A percentile compares a stretch with the other conserved stretches of the same genome.
phyloP scores from a whole-genome alignment of 2,329 filamentous ascomycete species.

The Lachnellula subtilissima region DNA sequence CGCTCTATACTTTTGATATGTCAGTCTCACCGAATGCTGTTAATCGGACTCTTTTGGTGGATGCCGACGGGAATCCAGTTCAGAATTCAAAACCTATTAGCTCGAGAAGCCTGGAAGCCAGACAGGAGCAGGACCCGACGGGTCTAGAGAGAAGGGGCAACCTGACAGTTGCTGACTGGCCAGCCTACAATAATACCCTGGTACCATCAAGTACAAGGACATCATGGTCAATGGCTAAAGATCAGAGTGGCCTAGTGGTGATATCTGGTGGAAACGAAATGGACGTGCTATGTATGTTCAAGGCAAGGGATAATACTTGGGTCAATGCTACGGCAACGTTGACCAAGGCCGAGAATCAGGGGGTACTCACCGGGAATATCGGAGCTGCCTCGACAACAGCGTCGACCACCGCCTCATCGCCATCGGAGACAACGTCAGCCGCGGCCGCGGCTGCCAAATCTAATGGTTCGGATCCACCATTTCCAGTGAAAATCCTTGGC shows the following conservation, averaged over 20 bases:
- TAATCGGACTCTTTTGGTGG: conserved; percentile 62
- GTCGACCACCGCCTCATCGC: conserved; percentile 8
- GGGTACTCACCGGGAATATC: background rate
- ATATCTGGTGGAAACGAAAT: conserved; percentile 65
- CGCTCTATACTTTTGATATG: conserved; percentile 75
- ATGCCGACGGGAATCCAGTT: conserved; percentile 52
- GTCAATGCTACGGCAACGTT: conserved; percentile 54
- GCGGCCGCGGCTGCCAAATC: conserved; percentile 29
- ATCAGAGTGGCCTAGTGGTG: conserved; percentile 61
- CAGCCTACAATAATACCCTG: conserved; percentile 69
- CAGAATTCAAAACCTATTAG: conserved; percentile 41
- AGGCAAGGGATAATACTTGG: conserved; percentile 73
- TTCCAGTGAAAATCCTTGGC: conserved; percentile 63
- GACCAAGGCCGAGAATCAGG: conserved; percentile 11
- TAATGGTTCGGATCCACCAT: conserved; percentile 33
- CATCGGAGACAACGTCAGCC: conserved; percentile 26
- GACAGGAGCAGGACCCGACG: conserved; percentile 1
- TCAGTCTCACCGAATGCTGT: conserved; percentile 69
- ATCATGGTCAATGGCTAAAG: conserved; percentile 68
- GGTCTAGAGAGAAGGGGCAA: conserved; percentile 33
- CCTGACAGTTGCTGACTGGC: conserved; percentile 62
- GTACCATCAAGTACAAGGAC: conserved; percentile 62
- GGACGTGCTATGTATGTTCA: conserved; percentile 70
- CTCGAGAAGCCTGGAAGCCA: conserved; percentile 2
- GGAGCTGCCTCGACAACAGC: conserved; percentile 22